A percentile compares a stretch with the other conserved stretches of the same genome.
Conservation (phyloP, 2,329 filamentous ascomycete genomes). For the Leptodontidium sp. region DNA sequence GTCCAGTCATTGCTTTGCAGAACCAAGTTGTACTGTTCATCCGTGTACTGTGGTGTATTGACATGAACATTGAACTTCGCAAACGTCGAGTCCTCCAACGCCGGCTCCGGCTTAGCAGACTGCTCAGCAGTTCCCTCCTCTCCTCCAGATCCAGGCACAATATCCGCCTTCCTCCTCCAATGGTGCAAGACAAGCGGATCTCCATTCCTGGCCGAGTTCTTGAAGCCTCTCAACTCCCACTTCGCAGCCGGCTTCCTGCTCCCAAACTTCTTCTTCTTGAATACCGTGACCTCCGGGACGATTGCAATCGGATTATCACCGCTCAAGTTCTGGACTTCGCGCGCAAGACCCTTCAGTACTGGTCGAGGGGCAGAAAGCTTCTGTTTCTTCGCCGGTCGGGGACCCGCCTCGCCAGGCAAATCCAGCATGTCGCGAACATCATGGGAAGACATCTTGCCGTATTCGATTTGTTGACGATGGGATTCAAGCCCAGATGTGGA, state of each 20-base stretch:
- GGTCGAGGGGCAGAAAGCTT: conserved; percentile 68
- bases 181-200: conserved; percentile 73
- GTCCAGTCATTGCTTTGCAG: conserved; percentile 83
- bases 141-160: conserved; percentile 50
- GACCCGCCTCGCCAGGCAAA: conserved; percentile 68
- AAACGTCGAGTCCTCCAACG: conserved; percentile 70
- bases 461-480: neutral
- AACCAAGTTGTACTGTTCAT: conserved; percentile 83
- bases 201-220: conserved; percentile 79
- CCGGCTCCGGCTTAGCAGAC: conserved; percentile 49
- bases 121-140: conserved; percentile 50
- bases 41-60: conserved; percentile 80
- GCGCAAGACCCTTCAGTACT: conserved; percentile 69
- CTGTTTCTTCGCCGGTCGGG: conserved; percentile 76
- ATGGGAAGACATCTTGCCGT: conserved; percentile 70
- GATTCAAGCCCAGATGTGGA: neutral
- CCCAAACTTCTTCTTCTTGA: conserved; percentile 65
- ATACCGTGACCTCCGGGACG: conserved; percentile 65
- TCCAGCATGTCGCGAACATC: conserved; percentile 92
- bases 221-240: conserved; percentile 77
- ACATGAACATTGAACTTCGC: conserved; percentile 89
- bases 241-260: conserved; percentile 63
- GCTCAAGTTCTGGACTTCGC: conserved; percentile 71
- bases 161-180: conserved; percentile 75
- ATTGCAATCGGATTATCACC: conserved; percentile 74